These are phyloP conservation scores for Escallonia herrerae DNA, from an alignment of 129 eudicot genomes.

Conservation along the genomic window DNA sequence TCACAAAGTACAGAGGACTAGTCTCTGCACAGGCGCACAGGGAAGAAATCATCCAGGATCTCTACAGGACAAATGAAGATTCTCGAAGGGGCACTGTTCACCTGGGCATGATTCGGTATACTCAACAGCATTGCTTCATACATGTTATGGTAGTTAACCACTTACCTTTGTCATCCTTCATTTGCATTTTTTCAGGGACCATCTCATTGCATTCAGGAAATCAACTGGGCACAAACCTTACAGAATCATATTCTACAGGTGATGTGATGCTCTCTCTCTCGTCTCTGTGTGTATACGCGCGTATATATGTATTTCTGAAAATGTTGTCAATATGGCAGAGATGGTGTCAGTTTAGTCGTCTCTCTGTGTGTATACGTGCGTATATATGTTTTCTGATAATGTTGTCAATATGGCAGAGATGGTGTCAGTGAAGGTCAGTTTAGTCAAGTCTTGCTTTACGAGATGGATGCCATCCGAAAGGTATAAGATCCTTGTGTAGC, in stretches of 20 bases:
- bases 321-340: conserved; percentile 30
- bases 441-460: conserved; percentile 49
- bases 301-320: neutral
- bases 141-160: neutral
- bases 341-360: conserved; percentile 79
- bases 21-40: conserved; percentile 69
- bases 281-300: neutral
- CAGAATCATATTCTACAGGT: conserved; percentile 73
- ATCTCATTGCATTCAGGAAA: conserved; percentile 25
- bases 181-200: conserved; percentile 45
- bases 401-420: conserved; percentile 39
- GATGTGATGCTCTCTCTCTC: too few relatives aligned
- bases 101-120: conserved; percentile 67
- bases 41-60: conserved; percentile 67
- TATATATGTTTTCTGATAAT: neutral
- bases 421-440: conserved; percentile 93
- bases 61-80: conserved; percentile 25
- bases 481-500: conserved; percentile 11
- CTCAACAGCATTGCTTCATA: neutral
- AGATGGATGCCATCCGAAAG: conserved; percentile 66
- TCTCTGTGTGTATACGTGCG: neutral
- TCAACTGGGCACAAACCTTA: conserved; percentile 37
- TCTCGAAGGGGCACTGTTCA: conserved; percentile 34
- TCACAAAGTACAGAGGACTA: conserved; percentile 55
- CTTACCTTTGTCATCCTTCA: neutral